Evolutionary conservation across 768 basidiomycete genomes (phyloP).

Genomic region (Erythrobasidium yunnanense): DNA sequence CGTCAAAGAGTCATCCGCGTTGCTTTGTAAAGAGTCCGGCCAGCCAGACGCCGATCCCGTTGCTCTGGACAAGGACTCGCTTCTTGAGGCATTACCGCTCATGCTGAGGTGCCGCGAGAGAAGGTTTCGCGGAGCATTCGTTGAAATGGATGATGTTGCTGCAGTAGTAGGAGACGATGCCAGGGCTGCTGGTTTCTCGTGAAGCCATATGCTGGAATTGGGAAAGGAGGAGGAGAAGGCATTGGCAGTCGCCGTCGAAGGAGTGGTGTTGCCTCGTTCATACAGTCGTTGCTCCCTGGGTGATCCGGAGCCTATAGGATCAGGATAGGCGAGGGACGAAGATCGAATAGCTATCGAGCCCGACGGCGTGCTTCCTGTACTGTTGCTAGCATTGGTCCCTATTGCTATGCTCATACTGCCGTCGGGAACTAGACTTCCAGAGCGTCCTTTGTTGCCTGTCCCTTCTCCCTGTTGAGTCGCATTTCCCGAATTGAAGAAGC

Average conservation of each 20-base stretch:
- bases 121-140: background rate
- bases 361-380: no score
- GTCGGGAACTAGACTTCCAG: no score
- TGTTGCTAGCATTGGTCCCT: no score
- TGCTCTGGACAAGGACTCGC: background rate
- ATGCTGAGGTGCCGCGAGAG: background rate
- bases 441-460: no score
- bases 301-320: background rate
- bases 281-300: background rate
- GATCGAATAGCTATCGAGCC: conserved; percentile 21
- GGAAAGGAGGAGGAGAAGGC: background rate
- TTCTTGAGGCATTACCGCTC: background rate
- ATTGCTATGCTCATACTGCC: no score
- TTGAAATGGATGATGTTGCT: background rate
- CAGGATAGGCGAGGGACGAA: background rate
- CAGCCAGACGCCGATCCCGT: background rate
- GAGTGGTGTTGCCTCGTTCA: background rate
- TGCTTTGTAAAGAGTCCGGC: background rate
- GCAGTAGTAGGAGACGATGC: background rate
- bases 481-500: no score
- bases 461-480: no score
- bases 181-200: background rate
- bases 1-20: background rate
- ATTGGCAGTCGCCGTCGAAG: background rate
- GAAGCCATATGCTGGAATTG: background rate